Conservation (phyloP, 2,329 filamentous ascomycete genomes). For the Dendrostoma leiphaemia region DNA sequence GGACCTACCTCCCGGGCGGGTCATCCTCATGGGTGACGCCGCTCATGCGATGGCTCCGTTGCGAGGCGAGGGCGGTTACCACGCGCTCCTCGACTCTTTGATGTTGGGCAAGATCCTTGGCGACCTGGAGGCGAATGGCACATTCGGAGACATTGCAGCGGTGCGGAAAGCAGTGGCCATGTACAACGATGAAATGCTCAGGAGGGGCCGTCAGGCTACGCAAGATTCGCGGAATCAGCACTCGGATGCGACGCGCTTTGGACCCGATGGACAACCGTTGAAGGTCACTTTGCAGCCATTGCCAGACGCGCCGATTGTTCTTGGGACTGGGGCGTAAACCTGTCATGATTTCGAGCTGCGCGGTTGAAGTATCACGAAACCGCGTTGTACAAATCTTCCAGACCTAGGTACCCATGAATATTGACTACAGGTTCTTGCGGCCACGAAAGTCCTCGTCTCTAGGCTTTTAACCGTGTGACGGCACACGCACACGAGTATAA, state of each 20-base stretch:
- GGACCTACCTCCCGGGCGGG: not conserved
- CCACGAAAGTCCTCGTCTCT: too few relatives aligned
- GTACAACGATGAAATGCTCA: not conserved
- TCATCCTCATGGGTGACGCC: slow-evolving; percentile 1
- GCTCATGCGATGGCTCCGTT: slow-evolving; percentile 1
- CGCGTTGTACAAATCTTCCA: too few relatives aligned
- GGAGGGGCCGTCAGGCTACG: not conserved
- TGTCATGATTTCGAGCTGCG: too few relatives aligned
- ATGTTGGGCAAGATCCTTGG: not conserved
- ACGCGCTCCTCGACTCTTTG: not conserved
- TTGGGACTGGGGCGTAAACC: not conserved
- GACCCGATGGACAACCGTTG: not conserved
- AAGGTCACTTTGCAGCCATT: not conserved
- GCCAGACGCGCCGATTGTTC: not conserved
- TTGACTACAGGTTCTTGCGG: too few relatives aligned
- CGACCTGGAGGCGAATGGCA: not conserved
- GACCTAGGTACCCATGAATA: too few relatives aligned
- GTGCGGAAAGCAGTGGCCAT: not conserved
- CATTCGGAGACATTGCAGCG: not conserved
- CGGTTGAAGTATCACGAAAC: too few relatives aligned
- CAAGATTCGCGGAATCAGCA: not conserved
- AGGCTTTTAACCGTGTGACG: too few relatives aligned
- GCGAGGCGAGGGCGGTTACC: not conserved
- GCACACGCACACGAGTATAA: too few relatives aligned
- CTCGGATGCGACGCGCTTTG: not conserved